Conservation (phyloP, 495 filamentous ascomycete species). For the Neurospora sp. region DNA sequence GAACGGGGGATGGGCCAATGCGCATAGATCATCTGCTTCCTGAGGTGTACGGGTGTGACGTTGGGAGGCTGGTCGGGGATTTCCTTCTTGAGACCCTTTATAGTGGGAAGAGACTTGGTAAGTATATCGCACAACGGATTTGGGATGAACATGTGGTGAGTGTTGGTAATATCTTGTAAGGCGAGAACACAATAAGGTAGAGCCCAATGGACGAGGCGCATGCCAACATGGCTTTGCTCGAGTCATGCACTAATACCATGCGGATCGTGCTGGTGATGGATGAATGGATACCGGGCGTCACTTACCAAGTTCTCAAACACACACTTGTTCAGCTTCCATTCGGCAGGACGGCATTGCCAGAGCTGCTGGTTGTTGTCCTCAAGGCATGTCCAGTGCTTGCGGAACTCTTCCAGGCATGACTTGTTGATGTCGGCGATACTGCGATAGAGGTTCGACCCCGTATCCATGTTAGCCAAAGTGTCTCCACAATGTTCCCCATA, state of each 20-base stretch:
- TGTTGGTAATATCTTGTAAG: not conserved
- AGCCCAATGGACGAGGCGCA: not conserved
- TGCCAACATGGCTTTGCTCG: not conserved
- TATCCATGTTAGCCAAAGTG: not conserved
- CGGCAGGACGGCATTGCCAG: conserved; percentile 74
- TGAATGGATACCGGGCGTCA: conserved; percentile 1
- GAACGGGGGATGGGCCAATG: conserved; percentile 34
- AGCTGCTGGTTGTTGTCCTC: conserved; percentile 96
- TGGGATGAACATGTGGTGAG: not conserved
- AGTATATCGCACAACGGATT: not conserved
- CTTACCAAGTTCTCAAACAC: conserved; percentile 91
- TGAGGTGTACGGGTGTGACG: conserved; percentile 72
- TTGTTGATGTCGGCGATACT: conserved; percentile 95
- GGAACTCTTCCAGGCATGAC: conserved; percentile 83
- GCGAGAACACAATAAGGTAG: not conserved
- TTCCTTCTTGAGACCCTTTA: conserved; percentile 76
- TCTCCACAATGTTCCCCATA: not conserved
- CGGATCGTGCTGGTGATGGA: not conserved
- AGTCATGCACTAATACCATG: not conserved
- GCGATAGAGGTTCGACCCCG: not conserved
- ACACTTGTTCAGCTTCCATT: conserved; percentile 82
- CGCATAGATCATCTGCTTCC: conserved; percentile 67
- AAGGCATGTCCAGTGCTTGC: conserved; percentile 85
- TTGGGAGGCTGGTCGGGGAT: conserved; percentile 75
- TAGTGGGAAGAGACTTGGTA: not conserved